Evolutionary conservation across 2,329 filamentous ascomycete genomes (phyloP), one percentile per base, ranked within the genome.

Genomic region (Cladorrhinum sp.): DNA sequence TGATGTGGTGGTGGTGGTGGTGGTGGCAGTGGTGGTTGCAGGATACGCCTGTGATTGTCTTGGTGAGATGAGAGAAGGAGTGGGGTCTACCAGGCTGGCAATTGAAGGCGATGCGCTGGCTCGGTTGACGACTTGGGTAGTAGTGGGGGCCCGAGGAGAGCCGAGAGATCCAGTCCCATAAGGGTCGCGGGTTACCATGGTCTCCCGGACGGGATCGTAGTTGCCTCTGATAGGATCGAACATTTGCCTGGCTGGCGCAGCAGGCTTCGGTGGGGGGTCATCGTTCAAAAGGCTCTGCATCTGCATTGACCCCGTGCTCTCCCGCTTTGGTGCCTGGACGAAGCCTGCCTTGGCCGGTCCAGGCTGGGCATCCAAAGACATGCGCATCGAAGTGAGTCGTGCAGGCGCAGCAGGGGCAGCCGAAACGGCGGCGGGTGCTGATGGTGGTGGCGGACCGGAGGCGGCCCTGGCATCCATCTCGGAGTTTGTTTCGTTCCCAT

Each of bases 21-120:
- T 71, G 23, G 69, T 72, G 16, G 67, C 67, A 13, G 32, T 10
- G 7, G 32, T 16, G 12, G 32, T 36, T 36, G 32, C 12, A 12
- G 32, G 32, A 60, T 75, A 77, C 16, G 74, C 70, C 36, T 73
- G 72, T 3, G 73, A 74, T 5, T 75, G 72, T 13, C 73, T 74
- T 50, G 74, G 78, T 3, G 76, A 78, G 23, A 74, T 73, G 23
- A 74, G 72, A 50, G 79, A 75, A 9, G 80, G 67, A 5, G 83
- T 83, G 32, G 88, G 89, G 67, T 96, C 92, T 55, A 97, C 91
- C 60, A 97, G 82, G 75, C 91, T 96, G 5, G 92, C 89, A 67
- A 97, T 96, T 2, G 93, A 93, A 1, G 93, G 93, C 3, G 93
- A 97, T 41, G 90, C 90, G 71, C 90, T 93, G n/a, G 91, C 89